Base-by-base conservation (phyloP, 257 asterid genomes). In the Capsicum rhomboideum region DNA sequence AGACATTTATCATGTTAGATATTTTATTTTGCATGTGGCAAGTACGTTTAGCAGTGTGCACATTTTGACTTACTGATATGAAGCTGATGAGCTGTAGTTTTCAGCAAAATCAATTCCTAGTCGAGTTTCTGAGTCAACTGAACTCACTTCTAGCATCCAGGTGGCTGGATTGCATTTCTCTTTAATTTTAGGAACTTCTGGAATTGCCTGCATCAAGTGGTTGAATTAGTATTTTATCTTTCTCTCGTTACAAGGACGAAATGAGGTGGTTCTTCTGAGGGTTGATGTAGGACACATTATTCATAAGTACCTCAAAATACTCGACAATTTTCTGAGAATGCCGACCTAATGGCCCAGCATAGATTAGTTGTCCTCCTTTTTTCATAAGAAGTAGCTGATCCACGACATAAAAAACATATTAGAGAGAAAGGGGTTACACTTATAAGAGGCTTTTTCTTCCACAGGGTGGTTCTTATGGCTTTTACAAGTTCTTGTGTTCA, bases 121-220 rank as follows among this genome's bases (percentile, higher is more conserved):
- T 66, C 89, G 88, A 50, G 89, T 88, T 87, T 95, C 98, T 4
- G 89, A 84, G 6, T 92, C 91, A 17, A 87, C 81, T 10, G 97
- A 93, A 91, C 95, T 95, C 37, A 87, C 97, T 90, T 93, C 97
- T 14, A 95, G 92, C 98, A 93, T 95, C 98, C 97, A 95, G 9
- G 98, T 91, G 72, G 99, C 95, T n/a, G 97, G 97, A 84, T 95
- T 94, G 66, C 91, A 90, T 82, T 95, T 94, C 83, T 92, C 97
- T 88, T 87, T 91, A 68, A 95, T 95, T 82, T 84, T 92, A 37
- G 92, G 89, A 26, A 93, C 94, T 71, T 95, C 94, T 7, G 93
- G 88, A 59, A 93, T 84, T 29, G 91, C 92, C 97, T 94, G 84
- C 83, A 86, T 56, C 49, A 20, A 18, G 66, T 64, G 77, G 28